Conservation (phyloP, 2,329 filamentous ascomycete species). For the Dactylellina haptotyla region DNA sequence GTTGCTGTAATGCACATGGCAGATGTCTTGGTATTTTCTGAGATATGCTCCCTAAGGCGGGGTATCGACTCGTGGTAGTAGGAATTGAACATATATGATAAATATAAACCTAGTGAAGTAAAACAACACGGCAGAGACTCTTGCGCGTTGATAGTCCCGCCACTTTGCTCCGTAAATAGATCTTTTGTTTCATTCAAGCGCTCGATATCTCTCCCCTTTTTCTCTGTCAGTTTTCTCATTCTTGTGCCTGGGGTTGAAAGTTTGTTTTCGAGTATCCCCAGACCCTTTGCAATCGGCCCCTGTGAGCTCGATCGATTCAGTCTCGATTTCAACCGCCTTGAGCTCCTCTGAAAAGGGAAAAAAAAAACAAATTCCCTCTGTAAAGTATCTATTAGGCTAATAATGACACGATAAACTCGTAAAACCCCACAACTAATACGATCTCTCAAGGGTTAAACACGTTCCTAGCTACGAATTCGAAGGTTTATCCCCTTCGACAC, state of each 20-base stretch:
- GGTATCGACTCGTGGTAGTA: neutral
- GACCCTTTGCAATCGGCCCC: neutral
- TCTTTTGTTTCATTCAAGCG: neutral
- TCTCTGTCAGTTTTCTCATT: neutral
- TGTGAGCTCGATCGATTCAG: slow-evolving; percentile 3
- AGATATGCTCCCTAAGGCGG: neutral
- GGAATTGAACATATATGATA: too few species aligned
- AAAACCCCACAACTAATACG: too few species aligned
- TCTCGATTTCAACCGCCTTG: neutral
- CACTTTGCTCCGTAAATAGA: neutral
- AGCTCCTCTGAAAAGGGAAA: slow-evolving; percentile 15
- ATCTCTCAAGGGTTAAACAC: neutral
- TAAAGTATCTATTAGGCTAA: too few species aligned
- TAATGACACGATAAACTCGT: too few species aligned
- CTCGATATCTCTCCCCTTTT: neutral
- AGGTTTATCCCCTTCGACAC: neutral
- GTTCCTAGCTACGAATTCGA: neutral
- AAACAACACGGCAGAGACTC: too few species aligned
- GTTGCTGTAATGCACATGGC: neutral
- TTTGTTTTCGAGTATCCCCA: neutral
- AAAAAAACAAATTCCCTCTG: too few species aligned
- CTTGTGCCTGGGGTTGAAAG: neutral
- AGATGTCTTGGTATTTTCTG: neutral
- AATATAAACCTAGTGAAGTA: too few species aligned
- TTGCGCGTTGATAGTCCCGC: neutral